Percentiles rank a stretch among this genome's conserved stretches.
Evolutionary conservation across 495 filamentous ascomycete species (phyloP).

Genomic region (Parathielavia appendiculata): DNA sequence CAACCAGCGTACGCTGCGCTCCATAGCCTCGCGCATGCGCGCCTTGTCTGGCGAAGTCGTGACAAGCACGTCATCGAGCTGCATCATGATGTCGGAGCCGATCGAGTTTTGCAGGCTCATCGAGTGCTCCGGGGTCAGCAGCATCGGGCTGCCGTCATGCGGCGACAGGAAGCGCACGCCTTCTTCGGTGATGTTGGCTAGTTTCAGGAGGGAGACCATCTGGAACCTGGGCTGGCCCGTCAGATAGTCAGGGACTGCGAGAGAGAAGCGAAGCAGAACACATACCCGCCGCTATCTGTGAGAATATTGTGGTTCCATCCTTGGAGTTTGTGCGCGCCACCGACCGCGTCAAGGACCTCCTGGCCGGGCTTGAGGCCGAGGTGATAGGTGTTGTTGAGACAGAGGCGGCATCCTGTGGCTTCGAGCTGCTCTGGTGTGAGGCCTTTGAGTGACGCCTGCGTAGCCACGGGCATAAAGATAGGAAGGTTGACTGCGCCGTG

Average conservation of each 20-base stretch:
- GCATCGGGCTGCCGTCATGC: constrained; percentile 94
- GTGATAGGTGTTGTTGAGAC: constrained; percentile 97
- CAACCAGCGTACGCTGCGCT: constrained; percentile 95
- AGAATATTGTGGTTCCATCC: constrained; percentile 93
- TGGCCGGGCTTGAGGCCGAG: constrained; percentile 92
- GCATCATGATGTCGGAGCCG: constrained; percentile 98
- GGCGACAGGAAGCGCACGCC: constrained; percentile 92
- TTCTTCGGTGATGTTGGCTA: constrained; percentile 90
- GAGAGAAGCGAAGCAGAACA: constrained; percentile 13
- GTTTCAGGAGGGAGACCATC: constrained; percentile 94
- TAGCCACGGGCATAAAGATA: constrained; percentile 97
- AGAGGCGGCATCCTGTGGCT: constrained; percentile 80
- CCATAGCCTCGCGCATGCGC: constrained; percentile 91
- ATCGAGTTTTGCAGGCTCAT: constrained; percentile 95
- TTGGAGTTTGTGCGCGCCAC: constrained; percentile 89
- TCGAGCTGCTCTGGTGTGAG: constrained; percentile 89
- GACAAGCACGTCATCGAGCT: constrained; percentile 93
- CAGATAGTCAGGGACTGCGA: neutral
- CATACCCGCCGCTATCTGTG: constrained; percentile 96
- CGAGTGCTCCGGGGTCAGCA: constrained; percentile 95
- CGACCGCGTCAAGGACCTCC: constrained; percentile 75
- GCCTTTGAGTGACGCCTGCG: constrained; percentile 94
- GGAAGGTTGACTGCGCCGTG: constrained; percentile 88
- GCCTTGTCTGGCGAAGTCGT: constrained; percentile 84
- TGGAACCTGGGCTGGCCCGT: constrained; percentile 65